These are phyloP conservation scores for Xylaria grammica DNA, from an alignment of 495 filamentous ascomycete species.

Conservation along the genomic window DNA sequence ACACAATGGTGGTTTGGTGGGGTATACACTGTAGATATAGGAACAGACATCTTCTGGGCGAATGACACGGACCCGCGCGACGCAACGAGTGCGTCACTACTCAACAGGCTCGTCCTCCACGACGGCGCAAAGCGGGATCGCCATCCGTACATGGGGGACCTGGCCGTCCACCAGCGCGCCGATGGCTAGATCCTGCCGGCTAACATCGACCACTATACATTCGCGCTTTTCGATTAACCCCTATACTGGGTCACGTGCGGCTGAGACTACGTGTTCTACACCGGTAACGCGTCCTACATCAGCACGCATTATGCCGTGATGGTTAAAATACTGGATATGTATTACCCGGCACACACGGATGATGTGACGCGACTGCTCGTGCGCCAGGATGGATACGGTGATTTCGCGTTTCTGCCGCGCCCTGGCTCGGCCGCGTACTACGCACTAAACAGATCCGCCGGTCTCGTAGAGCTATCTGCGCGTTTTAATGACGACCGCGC, in stretches of 20 bases:
- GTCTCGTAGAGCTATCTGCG: conserved; percentile 40
- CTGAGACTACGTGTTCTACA: conserved; percentile 52
- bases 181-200: conserved; percentile 61
- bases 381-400: conserved; percentile 48
- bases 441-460: conserved; percentile 48
- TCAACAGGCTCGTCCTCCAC: conserved; percentile 48
- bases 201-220: conserved; percentile 51
- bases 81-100: conserved; percentile 42
- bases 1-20: conserved; percentile 57
- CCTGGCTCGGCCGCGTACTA: conserved; percentile 52
- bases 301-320: conserved; percentile 42
- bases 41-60: conserved; percentile 49
- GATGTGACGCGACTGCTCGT: conserved; percentile 41
- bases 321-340: conserved; percentile 45
- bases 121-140: conserved; percentile 57
- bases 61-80: conserved; percentile 49
- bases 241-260: conserved; percentile 52
- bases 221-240: conserved; percentile 54
- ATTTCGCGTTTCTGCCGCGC: conserved; percentile 56
- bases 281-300: conserved; percentile 42
- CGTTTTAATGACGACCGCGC: conserved; percentile 32
- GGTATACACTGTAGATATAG: conserved; percentile 53
- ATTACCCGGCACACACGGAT: conserved; percentile 43
- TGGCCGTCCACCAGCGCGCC: conserved; percentile 49
- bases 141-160: conserved; percentile 55